Base-by-base conservation (phyloP, 441 rosid genomes). In the California macrophylla region DNA sequence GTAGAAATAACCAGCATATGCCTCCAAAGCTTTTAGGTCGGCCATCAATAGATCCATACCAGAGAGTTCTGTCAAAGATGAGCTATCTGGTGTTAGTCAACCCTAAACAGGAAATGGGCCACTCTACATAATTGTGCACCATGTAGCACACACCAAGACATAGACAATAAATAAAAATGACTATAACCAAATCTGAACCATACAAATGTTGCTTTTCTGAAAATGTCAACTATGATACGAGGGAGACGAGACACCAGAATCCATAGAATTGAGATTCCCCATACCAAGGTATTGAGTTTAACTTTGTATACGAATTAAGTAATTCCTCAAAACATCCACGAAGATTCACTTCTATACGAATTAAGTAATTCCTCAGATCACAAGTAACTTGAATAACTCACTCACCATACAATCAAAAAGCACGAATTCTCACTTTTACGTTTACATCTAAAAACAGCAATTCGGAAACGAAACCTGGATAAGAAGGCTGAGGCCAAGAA, bases 41-140 rank as follows among this genome's bases (percentile, higher is more conserved):
- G 97, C 95, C 92, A 87, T 86, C 47, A 93, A 69, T 80, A 93
- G 86, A 77, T 93, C 96, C 80, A 87, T 77, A 73, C 93, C 89
- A 69, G 91, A 70, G 74, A 93, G 88, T 72, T 84, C 97, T 93
- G 85, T 72, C 25, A 38, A 23, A 75, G 6, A 71, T 26, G 34
- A 58, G 71, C 64, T 18, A 71, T 45, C 47, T 54, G 42, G 66
- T 50, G 52, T 73, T 28, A 69, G 24, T 64, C 32, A 13, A 67
- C 28, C 25, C 12, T 6, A 2, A 13, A 7, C 23, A 54, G 10
- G 24, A 40, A 40, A 40, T 12, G n/a, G 12, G 40, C 10, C 32
- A 47, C 20, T 60, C 24, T 71, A 12, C 40, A 23, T 29, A 20
- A 12, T 0, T 3, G 4, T 26, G 32, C 38, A 61, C 7, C 18